Percentiles rank a stretch among this genome's conserved stretches.
Conservation (phyloP, 768 basidiomycete genomes). For the Hericium rajendrae region DNA sequence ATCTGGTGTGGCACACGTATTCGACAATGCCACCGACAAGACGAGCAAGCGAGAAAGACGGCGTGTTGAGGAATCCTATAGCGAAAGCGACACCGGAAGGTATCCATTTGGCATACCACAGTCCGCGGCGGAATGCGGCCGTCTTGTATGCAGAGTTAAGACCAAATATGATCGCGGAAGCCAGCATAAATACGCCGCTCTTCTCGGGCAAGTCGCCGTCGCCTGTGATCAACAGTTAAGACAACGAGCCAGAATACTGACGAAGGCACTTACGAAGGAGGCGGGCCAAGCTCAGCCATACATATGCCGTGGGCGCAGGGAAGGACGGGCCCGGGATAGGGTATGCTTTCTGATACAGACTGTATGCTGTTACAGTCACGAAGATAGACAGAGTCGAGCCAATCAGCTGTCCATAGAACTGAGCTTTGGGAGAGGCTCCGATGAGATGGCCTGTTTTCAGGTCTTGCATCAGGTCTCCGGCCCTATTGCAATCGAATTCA, state of each 20-base stretch:
- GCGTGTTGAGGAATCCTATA: constrained; percentile 92
- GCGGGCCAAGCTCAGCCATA: constrained; percentile 78
- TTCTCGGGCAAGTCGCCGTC: constrained; percentile 77
- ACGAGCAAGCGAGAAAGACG: constrained; percentile 87
- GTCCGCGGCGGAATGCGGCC: constrained; percentile 37
- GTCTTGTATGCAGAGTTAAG: constrained; percentile 59
- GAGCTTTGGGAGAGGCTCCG: constrained; percentile 83
- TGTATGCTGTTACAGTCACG: constrained; percentile 82
- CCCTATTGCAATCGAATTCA: constrained; percentile 34
- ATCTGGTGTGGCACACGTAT: constrained; percentile 47
- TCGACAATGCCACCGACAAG: constrained; percentile 83
- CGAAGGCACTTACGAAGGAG: constrained; percentile 49
- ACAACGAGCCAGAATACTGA: background rate
- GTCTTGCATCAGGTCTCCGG: constrained; percentile 98
- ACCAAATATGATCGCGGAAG: constrained; percentile 66
- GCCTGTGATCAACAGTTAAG: constrained; percentile 36
- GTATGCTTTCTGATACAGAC: constrained; percentile 81
- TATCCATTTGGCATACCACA: constrained; percentile 63
- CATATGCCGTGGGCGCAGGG: constrained; percentile 90
- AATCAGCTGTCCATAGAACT: constrained; percentile 90
- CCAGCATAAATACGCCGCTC: constrained; percentile 67
- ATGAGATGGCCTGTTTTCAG: constrained; percentile 94
- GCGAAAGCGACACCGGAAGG: constrained; percentile 93
- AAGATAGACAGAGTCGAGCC: constrained; percentile 84
- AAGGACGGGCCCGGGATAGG: constrained; percentile 90